A percentile compares a stretch with the other conserved stretches of the same genome.
phyloP scores from a whole-genome alignment of 2,329 filamentous ascomycete genomes.

The Passalora sequoiae region DNA sequence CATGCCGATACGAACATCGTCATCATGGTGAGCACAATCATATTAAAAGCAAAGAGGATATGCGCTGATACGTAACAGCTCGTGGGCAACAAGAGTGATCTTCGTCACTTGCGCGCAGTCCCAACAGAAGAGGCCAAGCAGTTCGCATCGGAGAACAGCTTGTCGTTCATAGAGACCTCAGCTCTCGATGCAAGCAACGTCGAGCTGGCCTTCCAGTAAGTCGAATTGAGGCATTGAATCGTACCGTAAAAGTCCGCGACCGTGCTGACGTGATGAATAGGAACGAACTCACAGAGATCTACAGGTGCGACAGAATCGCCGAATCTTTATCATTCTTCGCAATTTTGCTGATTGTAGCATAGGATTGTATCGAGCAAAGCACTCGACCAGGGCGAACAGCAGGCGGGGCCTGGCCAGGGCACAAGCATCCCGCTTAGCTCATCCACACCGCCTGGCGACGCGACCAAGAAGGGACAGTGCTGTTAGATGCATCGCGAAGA shows the following conservation, averaged over 20 bases:
- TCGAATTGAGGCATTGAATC: constrained; percentile 76
- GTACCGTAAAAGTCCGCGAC: too few relatives aligned
- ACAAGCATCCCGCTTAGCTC: constrained; percentile 64
- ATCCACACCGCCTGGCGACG: constrained; percentile 56
- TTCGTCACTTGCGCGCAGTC: constrained; percentile 41
- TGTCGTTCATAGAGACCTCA: constrained; percentile 99
- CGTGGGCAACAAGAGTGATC: constrained; percentile 99
- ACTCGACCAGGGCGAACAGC: constrained; percentile 79
- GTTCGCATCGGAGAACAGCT: constrained; percentile 73
- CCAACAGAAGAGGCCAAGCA: constrained; percentile 70
- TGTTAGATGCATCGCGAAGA: constrained; percentile 50
- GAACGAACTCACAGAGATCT: constrained; percentile 99
- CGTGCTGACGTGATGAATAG: too few relatives aligned
- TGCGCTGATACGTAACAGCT: too few relatives aligned
- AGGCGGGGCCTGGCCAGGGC: constrained; percentile 67
- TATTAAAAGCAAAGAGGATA: too few relatives aligned
- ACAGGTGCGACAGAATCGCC: constrained; percentile 57
- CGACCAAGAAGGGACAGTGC: constrained; percentile 75
- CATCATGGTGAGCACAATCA: too few relatives aligned
- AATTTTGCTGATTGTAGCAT: not conserved
- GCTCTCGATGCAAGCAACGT: constrained; percentile 98
- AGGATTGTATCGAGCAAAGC: constrained; percentile 93
- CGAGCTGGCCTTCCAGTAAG: constrained; percentile 93
- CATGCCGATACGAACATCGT: constrained; percentile 98
- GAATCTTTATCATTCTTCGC: too few relatives aligned